A percentile compares a stretch with the other conserved stretches of the same genome.
Evolutionary conservation across 2,329 filamentous ascomycete species (phyloP).

Genomic region (Helminthosporium solani): DNA sequence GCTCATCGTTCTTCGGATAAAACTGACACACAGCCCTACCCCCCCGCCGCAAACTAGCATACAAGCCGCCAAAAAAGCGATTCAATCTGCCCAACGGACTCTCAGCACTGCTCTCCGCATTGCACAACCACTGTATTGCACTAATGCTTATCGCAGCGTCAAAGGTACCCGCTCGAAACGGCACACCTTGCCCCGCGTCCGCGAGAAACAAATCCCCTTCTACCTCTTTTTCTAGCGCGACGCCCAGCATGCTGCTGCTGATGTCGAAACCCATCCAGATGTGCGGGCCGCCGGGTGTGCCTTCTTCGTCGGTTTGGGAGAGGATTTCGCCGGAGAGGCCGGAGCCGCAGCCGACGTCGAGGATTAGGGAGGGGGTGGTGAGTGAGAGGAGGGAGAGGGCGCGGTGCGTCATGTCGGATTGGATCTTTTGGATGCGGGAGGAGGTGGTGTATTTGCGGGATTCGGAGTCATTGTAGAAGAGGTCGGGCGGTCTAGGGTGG

Average conservation of each 20-base stretch:
- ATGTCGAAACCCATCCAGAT: constrained; percentile 98
- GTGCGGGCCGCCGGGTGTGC: constrained; percentile 73
- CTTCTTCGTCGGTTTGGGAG: constrained; percentile 65
- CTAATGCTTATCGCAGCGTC: constrained; percentile 94
- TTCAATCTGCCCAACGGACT: constrained; percentile 74
- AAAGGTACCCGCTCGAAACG: constrained; percentile 88
- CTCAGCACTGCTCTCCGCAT: constrained; percentile 86
- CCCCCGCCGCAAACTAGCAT: constrained; percentile 78
- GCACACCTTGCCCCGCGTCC: constrained; percentile 93
- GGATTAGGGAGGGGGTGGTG: constrained; percentile 75
- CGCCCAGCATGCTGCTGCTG: constrained; percentile 91
- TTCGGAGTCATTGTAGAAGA: constrained; percentile 95
- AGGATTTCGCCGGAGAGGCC: constrained; percentile 94
- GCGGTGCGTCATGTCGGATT: constrained; percentile 89
- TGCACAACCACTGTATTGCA: constrained; percentile 98
- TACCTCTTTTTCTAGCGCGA: constrained; percentile 86
- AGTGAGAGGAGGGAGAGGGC: constrained; percentile 90
- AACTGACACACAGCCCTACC: constrained; percentile 95
- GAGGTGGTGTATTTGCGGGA: constrained; percentile 97
- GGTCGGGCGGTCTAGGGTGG: constrained; percentile 74
- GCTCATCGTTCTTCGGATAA: constrained; percentile 92
- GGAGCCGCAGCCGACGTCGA: constrained; percentile 95
- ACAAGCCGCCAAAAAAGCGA: constrained; percentile 90
- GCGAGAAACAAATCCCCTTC: constrained; percentile 92
- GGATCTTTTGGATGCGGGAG: constrained; percentile 92